Evolutionary conservation across 2,329 filamentous ascomycete genomes (phyloP).

Genomic region (Talaromyces sp.): DNA sequence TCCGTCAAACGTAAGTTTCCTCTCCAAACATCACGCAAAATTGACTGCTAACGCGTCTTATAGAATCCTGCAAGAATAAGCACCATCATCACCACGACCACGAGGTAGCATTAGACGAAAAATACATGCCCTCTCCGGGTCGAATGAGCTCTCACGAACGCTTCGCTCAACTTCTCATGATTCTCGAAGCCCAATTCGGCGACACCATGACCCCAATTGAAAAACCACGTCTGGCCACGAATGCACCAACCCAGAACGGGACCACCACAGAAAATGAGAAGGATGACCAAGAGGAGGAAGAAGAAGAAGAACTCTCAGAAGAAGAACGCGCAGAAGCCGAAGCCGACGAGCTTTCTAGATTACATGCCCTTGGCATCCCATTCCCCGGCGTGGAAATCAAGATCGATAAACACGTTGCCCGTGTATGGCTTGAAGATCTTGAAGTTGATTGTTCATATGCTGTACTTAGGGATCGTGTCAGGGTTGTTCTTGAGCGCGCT

Average conservation of each 20-base stretch:
- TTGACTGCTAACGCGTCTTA: neutral
- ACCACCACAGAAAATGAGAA: slow-evolving; percentile 22
- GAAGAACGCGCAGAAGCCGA: slow-evolving; percentile 55
- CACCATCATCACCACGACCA: slow-evolving; percentile 47
- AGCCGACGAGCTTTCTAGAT: slow-evolving; percentile 67
- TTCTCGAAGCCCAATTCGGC: slow-evolving; percentile 95
- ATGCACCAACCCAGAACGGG: slow-evolving; percentile 19
- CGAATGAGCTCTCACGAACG: slow-evolving; percentile 67
- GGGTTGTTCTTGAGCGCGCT: slow-evolving; percentile 83
- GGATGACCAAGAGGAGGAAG: slow-evolving; percentile 39
- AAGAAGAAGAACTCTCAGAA: slow-evolving; percentile 51
- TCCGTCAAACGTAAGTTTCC: slow-evolving; percentile 77
- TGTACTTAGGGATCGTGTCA: slow-evolving; percentile 76
- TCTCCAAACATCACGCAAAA: neutral
- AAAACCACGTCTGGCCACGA: slow-evolving; percentile 49
- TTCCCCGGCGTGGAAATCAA: slow-evolving; percentile 84
- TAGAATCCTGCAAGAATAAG: slow-evolving; percentile 61
- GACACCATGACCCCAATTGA: slow-evolving; percentile 77
- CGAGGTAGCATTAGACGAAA: slow-evolving; percentile 57
- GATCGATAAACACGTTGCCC: slow-evolving; percentile 82
- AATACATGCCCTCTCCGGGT: slow-evolving; percentile 56
- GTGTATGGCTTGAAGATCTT: slow-evolving; percentile 86
- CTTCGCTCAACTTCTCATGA: slow-evolving; percentile 83
- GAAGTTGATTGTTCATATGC: slow-evolving; percentile 83
- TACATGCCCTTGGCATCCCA: slow-evolving; percentile 81